Evolutionary conservation across 1,284 basidiomycete species (phyloP).

Genomic region (Clitocybe nebularis): DNA sequence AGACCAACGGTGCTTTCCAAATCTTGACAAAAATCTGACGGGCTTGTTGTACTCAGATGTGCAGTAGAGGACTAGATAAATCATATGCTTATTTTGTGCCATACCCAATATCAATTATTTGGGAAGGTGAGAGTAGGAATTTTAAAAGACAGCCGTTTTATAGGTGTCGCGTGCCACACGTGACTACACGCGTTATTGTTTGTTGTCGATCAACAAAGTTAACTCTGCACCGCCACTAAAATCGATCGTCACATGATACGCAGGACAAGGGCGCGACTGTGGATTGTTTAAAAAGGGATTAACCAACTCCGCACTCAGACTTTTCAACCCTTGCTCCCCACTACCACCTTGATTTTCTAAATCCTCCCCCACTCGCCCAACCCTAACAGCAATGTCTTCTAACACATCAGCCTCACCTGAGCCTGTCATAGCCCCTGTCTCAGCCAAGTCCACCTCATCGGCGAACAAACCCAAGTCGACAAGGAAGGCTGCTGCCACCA

Average conservation of each 20-base stretch:
- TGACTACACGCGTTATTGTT: constrained; percentile 18
- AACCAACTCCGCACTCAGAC: constrained; percentile 4
- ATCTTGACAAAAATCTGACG: constrained; percentile 18
- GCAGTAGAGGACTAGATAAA: neutral
- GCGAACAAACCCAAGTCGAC: constrained; percentile 30
- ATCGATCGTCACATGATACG: constrained; percentile 23
- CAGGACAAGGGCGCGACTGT: constrained; percentile 15
- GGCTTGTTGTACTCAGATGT: neutral
- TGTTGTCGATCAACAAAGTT: constrained; percentile 29
- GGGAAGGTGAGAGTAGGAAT: no score
- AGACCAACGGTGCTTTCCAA: constrained; percentile 64
- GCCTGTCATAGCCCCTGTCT: constrained; percentile 12
- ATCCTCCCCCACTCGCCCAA: constrained; percentile 6
- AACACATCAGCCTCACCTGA: constrained; percentile 21
- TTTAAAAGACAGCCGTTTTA: neutral
- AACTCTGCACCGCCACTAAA: constrained; percentile 33
- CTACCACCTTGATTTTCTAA: constrained; percentile 5
- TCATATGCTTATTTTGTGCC: neutral
- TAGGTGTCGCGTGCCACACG: constrained; percentile 14
- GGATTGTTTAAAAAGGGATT: constrained; percentile 27
- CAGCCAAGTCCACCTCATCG: constrained; percentile 13
- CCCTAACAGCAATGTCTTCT: constrained; percentile 22
- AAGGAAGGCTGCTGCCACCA: constrained; percentile 22
- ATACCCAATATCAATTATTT: neutral
- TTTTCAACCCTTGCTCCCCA: constrained; percentile 20